phyloP scores from a whole-genome alignment of 1,284 basidiomycete genomes.

The Marasmius tenuissimus region DNA sequence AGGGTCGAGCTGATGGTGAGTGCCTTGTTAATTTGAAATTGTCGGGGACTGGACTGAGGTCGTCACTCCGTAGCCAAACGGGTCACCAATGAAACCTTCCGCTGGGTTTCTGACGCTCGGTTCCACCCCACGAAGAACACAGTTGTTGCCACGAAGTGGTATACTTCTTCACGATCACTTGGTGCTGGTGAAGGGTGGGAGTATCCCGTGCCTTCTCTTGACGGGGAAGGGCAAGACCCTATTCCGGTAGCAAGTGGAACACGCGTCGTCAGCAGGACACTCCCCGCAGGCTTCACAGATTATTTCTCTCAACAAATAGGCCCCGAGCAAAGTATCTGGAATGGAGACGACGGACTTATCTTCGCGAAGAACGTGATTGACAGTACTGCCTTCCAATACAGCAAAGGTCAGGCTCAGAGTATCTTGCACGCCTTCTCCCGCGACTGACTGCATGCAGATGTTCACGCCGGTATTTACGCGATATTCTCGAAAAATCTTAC shows the following conservation, averaged over 20 bases:
- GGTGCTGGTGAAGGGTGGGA: constrained; percentile 75
- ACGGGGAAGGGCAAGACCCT: constrained; percentile 16
- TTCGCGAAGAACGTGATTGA: constrained; percentile 66
- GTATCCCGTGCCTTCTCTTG: constrained; percentile 46
- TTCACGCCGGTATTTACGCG: constrained; percentile 67
- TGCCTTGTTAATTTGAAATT: constrained; percentile 11
- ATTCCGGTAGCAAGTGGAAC: constrained; percentile 51
- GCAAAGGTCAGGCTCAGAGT: constrained; percentile 51
- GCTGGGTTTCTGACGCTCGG: constrained; percentile 66
- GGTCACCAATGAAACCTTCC: constrained; percentile 73
- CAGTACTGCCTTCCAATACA: constrained; percentile 50
- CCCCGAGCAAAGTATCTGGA: constrained; percentile 69
- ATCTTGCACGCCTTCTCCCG: background rate
- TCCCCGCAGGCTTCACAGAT: constrained; percentile 62
- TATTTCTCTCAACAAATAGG: constrained; percentile 73
- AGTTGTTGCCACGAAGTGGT: constrained; percentile 74
- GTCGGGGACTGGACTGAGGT: background rate
- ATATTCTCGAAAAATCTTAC: constrained; percentile 67
- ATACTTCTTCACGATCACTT: constrained; percentile 60
- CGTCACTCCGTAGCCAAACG: constrained; percentile 43
- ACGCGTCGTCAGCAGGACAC: constrained; percentile 51
- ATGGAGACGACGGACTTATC: constrained; percentile 54
- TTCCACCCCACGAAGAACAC: constrained; percentile 65
- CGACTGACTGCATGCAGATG: constrained; percentile 39
- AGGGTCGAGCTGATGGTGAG: constrained; percentile 59